phyloP scores from a whole-genome alignment of 148 eudicot genomes.

The Nepenthes mirabilis region DNA sequence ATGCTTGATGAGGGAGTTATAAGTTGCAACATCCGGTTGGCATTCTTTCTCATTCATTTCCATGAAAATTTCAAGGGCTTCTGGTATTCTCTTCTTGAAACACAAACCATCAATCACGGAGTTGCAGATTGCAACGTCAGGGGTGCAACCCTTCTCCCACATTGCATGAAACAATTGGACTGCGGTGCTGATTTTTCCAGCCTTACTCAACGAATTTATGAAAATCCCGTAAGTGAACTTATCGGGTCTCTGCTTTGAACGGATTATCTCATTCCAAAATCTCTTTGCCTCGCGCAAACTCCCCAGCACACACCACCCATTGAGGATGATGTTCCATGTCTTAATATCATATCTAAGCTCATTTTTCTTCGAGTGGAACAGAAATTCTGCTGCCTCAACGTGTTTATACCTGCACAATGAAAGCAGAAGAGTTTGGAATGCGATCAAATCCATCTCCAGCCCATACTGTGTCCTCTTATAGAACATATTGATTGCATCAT shows the following conservation, averaged over 20 bases:
- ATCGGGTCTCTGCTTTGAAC: constrained; percentile 45
- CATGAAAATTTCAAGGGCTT: constrained; percentile 39
- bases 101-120: constrained; percentile 67
- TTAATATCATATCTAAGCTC: constrained; percentile 45
- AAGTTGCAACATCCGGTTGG: constrained; percentile 47
- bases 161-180: constrained; percentile 43
- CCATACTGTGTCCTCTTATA: constrained; percentile 50
- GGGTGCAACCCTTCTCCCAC: constrained; percentile 54
- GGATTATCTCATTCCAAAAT: constrained; percentile 61
- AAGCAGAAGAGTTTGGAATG: constrained; percentile 59
- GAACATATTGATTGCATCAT: constrained; percentile 46
- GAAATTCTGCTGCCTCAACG: constrained; percentile 61
- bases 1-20: constrained; percentile 62
- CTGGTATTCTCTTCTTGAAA: constrained; percentile 69
- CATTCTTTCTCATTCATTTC: constrained; percentile 52
- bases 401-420: constrained; percentile 62
- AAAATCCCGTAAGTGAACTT: constrained; percentile 56
- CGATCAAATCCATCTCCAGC: constrained; percentile 36
- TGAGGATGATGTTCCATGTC: constrained; percentile 70
- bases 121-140: constrained; percentile 62
- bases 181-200: constrained; percentile 55
- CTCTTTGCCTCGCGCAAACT: constrained; percentile 66
- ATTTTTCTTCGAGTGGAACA: constrained; percentile 39
- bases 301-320: constrained; percentile 77
- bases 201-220: constrained; percentile 51